Base-by-base conservation (phyloP, 139 green algal genomes). In the Diplosphaera chodatii region DNA sequence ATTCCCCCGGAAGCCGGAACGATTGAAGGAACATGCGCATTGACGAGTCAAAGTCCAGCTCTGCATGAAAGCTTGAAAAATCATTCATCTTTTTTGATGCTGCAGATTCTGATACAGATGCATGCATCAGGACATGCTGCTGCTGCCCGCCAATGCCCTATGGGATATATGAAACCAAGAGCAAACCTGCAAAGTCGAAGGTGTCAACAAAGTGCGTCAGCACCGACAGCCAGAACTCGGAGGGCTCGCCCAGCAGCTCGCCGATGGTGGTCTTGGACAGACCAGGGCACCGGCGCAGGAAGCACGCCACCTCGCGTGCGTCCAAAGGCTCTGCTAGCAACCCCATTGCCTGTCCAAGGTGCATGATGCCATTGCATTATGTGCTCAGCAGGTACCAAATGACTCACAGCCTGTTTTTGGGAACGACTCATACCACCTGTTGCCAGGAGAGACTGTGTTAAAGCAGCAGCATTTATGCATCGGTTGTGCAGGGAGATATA, bases 221-320 rank as follows among this genome's bases (percentile, higher is more conserved):
- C 4, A 94, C 86, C 6, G 78, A 37, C 18, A 93, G 75, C 74
- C 93, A 94, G 74, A 98, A 98, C 8, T 84, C 64, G 41, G 94
- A 88, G 0, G 83, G 80, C 63, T 98, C 94, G 0, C 94, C 94
- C 23, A 99, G 86, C 64, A 96, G 85, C 73, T 98, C 92, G 0
- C 94, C 94, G 25, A 97, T 89, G 30, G 80, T 82, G 21, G 69
- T 64, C 78, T 97, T 97, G 85, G 88, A 85, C 41, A 99, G 85
- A 3, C 91, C 88, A 0, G 91, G 92, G 68, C 92, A 95, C 59
- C 76, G 73, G 27, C 86, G 83, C 73, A 98, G 84, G 76, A 98
- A 97, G 55, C 80, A 78, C 2, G 91, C 94, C 28, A 96, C 80
- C 63, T 66, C 70, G 3, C 40, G 23, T 0, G 85, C 34, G 27